Evolutionary conservation across 495 filamentous ascomycete genomes (phyloP), one percentile per base, ranked within the genome.

Genomic region (Penicillium diatomitis): DNA sequence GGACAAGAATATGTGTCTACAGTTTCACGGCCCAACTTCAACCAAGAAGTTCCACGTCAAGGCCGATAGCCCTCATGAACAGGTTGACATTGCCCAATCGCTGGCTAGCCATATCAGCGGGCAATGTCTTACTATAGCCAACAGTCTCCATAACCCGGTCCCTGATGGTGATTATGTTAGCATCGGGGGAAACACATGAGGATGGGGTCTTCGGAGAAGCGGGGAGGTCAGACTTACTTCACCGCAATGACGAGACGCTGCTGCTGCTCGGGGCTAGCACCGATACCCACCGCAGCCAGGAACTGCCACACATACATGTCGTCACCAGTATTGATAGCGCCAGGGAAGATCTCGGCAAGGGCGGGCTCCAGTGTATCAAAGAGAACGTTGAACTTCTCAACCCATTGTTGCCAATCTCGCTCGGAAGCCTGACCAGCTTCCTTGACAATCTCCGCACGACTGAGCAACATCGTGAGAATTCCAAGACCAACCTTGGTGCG

Each of bases 281-380:
- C 90, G 52, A 95, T 89, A 38, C 92, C 92, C 51, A 94, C 84
- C 6, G 90, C 89, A 11, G 92, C 92, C 51, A 98, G 75, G 67
- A 97, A 96, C 65, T 96, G 90, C 92, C 92, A 98, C 10, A 96
- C 90, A 58, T 96, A 94, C 56, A 92, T 82, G 60, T 98, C 92
- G 49, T 92, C 86, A 41, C 83, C 83, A 11, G 87, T 76, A 52
- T 82, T 87, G 52, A 91, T 87, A 4, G 84, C 81, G 11, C 84
- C 83, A 1, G 90, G 88, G 79, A 98, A 97, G 47, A 96, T 82
- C 46, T 85, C 75, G 11, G 81, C 84, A 35, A 97, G 78, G 8
- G 80, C 79, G 9, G 86, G 87, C 64, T 97, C 90, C 12, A 96
- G 70, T 5, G 79, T 75, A 59, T 94, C 88, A 64, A 98, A 98